Percentiles rank a stretch among this genome's conserved stretches.
Evolutionary conservation across 1,284 basidiomycete species (phyloP).

Genomic region (Caloboletus firmus): DNA sequence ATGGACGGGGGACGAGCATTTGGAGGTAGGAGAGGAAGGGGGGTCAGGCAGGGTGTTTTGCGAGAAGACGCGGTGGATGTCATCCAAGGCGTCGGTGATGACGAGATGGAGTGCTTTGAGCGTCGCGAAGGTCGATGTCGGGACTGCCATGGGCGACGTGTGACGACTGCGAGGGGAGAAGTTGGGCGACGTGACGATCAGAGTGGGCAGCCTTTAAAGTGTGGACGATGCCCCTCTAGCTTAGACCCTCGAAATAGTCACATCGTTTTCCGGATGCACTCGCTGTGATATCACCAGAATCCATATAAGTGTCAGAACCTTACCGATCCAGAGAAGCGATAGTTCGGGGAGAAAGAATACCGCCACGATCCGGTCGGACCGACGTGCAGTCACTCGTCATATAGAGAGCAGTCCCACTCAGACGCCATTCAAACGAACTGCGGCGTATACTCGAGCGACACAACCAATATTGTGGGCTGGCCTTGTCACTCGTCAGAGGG

Average conservation of each 20-base stretch:
- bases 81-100: slow-evolving; percentile 65
- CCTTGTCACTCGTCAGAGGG: background rate
- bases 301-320: slow-evolving; percentile 21
- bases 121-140: slow-evolving; percentile 52
- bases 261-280: slow-evolving; percentile 12
- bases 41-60: slow-evolving; percentile 7
- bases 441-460: too few relatives aligned
- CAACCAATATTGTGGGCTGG: background rate
- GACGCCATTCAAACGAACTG: background rate
- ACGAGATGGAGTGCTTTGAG: slow-evolving; percentile 64
- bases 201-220: slow-evolving; percentile 19
- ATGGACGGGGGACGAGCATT: slow-evolving; percentile 21
- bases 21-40: slow-evolving; percentile 14
- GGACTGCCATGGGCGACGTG: slow-evolving; percentile 19
- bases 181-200: slow-evolving; percentile 2
- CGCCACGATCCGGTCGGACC: slow-evolving; percentile 4
- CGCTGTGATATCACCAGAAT: slow-evolving; percentile 4
- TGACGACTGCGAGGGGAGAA: slow-evolving; percentile 10
- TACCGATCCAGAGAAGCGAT: slow-evolving; percentile 20
- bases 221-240: background rate
- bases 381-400: background rate
- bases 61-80: slow-evolving; percentile 61
- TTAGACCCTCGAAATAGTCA: slow-evolving; percentile 23
- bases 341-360: slow-evolving; percentile 10
- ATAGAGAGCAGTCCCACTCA: background rate